Evolutionary conservation across 2,329 filamentous ascomycete genomes (phyloP).

Genomic region (Mycosphaerella arachidis): DNA sequence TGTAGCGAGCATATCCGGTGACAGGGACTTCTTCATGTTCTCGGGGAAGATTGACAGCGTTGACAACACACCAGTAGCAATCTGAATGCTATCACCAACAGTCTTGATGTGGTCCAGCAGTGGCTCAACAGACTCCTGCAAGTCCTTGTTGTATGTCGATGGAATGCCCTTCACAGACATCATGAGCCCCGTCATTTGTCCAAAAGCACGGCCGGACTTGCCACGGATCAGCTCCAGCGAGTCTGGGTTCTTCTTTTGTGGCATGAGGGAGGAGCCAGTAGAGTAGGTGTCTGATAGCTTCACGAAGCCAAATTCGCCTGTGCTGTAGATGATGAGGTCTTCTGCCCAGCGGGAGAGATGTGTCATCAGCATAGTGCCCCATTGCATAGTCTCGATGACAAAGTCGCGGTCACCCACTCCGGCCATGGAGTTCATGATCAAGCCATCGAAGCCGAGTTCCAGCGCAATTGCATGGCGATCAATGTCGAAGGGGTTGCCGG

Average conservation of each 20-base stretch:
- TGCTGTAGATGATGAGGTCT: constrained; percentile 79
- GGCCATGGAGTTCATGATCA: constrained; percentile 73
- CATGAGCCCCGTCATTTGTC: constrained; percentile 76
- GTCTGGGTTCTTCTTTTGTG: constrained; percentile 80
- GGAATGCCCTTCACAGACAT: constrained; percentile 72
- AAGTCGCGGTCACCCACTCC: constrained; percentile 77
- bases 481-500: constrained; percentile 77
- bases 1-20: constrained; percentile 77
- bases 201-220: constrained; percentile 71
- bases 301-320: constrained; percentile 71
- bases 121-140: constrained; percentile 85
- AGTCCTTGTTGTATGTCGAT: constrained; percentile 83
- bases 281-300: constrained; percentile 73
- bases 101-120: constrained; percentile 82
- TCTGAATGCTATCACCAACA: constrained; percentile 73
- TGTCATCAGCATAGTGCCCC: constrained; percentile 71
- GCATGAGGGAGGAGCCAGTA: constrained; percentile 73
- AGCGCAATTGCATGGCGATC: constrained; percentile 73
- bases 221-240: constrained; percentile 71
- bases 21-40: constrained; percentile 73
- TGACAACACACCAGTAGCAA: constrained; percentile 73
- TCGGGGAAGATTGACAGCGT: constrained; percentile 66
- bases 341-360: constrained; percentile 79
- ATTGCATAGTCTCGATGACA: constrained; percentile 75
- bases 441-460: constrained; percentile 73